Conservation (phyloP, 441 rosid genomes). For the Melastoma candidum region DNA sequence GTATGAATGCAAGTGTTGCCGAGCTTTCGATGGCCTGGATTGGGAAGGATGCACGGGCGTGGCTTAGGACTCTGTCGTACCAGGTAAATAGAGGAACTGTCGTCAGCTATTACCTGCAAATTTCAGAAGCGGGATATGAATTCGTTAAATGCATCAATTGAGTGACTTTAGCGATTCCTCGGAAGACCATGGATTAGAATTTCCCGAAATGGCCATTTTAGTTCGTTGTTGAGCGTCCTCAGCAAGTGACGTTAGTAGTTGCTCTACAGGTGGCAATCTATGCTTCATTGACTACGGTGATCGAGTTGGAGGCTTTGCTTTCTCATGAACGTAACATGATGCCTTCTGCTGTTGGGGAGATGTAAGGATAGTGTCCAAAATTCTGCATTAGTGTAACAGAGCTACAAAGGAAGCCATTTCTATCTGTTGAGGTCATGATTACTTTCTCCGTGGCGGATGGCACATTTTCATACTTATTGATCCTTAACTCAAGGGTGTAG, state of each 20-base stretch:
- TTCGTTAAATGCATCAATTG: slow-evolving; percentile 11
- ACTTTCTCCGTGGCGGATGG: too few relatives aligned
- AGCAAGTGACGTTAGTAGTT: slow-evolving; percentile 22
- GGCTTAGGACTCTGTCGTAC: slow-evolving; percentile 49
- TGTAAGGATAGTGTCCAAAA: slow-evolving; percentile 27
- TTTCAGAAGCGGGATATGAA: not conserved
- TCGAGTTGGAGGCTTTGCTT: slow-evolving; percentile 57
- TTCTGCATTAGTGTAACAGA: not conserved
- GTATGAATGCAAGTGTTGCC: slow-evolving; percentile 29
- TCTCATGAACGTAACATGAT: slow-evolving; percentile 44
- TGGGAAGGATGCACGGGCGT: slow-evolving; percentile 56
- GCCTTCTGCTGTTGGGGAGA: slow-evolving; percentile 38
- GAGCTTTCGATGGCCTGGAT: slow-evolving; percentile 63
- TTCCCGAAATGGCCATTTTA: too few relatives aligned
- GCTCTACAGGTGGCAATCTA: slow-evolving; percentile 48
- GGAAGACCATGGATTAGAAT: too few relatives aligned
- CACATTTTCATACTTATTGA: too few relatives aligned
- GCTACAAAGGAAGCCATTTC: not conserved
- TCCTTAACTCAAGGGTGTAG: too few relatives aligned
- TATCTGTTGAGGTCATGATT: too few relatives aligned
- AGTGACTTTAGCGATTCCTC: not conserved
- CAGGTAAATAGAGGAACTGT: slow-evolving; percentile 24
- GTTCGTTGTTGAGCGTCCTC: slow-evolving; percentile 10
- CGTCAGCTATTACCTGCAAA: not conserved
- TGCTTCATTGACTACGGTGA: slow-evolving; percentile 45